These are phyloP conservation scores for Helicostylum pulchrum DNA, from an alignment of 192 early-diverging fungal species.

Conservation along the genomic window DNA sequence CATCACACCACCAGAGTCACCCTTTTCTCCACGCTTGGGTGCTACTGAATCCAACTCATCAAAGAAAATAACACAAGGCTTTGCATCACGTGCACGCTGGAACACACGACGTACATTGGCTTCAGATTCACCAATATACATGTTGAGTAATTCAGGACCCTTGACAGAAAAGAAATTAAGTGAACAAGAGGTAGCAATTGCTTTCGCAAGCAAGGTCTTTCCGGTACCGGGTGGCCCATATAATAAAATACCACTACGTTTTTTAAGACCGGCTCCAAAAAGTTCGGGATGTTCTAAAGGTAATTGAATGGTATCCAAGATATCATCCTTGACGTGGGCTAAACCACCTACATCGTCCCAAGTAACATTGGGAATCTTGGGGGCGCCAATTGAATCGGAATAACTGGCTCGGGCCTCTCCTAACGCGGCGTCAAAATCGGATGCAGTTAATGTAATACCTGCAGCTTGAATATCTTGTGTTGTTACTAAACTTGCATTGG, in stretches of 20 bases:
- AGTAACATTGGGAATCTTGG: slow-evolving; percentile 96
- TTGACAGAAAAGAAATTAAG: slow-evolving; percentile 99
- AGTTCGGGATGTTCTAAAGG: slow-evolving; percentile 95
- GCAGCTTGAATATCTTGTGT: slow-evolving; percentile 63
- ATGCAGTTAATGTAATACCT: slow-evolving; percentile 69
- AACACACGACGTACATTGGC: slow-evolving; percentile 96
- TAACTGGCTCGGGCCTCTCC: slow-evolving; percentile 76
- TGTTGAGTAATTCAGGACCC: slow-evolving; percentile 96
- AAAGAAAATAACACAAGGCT: slow-evolving; percentile 98
- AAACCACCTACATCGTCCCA: slow-evolving; percentile 99
- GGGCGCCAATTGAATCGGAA: slow-evolving; percentile 91
- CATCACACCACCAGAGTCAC: slow-evolving; percentile 99
- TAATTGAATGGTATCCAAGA: slow-evolving; percentile 94
- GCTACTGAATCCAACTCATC: slow-evolving; percentile 99
- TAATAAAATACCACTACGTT: slow-evolving; percentile 87
- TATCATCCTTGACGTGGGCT: slow-evolving; percentile 86
- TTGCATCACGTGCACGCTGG: slow-evolving; percentile 92
- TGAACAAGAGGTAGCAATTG: slow-evolving; percentile 94
- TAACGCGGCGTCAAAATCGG: slow-evolving; percentile 80
- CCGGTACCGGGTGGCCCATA: slow-evolving; percentile 99
- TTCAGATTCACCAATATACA: slow-evolving; percentile 99
- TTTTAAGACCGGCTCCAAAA: slow-evolving; percentile 92
- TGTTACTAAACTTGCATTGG: slow-evolving; percentile 13
- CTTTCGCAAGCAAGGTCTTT: slow-evolving; percentile 98
- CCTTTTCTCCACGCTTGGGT: slow-evolving; percentile 96